Percentiles rank a stretch among this genome's conserved stretches.
phyloP scores from a whole-genome alignment of 1,139 yeast species.

The Sugiyamaella pinicola region DNA sequence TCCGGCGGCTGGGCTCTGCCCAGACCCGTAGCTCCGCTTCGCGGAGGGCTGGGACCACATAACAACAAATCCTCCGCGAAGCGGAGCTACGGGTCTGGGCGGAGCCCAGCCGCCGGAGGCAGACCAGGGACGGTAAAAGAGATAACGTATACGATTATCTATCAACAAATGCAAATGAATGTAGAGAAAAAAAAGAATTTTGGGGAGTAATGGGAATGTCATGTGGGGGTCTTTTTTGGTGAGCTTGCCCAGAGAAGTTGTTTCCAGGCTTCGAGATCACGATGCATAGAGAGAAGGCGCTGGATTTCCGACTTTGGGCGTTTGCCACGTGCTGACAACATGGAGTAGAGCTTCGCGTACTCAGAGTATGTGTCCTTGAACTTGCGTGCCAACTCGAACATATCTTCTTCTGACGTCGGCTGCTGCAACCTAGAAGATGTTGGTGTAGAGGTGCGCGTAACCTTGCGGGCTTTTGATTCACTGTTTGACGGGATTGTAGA shows the following conservation, averaged over 20 bases:
- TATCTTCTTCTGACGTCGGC: conserved; percentile 33
- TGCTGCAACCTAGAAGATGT: conserved; percentile 19
- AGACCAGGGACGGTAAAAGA: not conserved
- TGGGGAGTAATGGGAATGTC: not conserved
- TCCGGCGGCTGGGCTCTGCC: not conserved
- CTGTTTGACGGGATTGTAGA: conserved; percentile 18
- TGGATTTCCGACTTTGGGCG: conserved; percentile 40
- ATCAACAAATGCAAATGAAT: conserved; percentile 5
- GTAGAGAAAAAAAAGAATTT: conserved; percentile 2
- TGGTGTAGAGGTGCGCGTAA: conserved; percentile 21
- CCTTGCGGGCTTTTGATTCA: conserved; percentile 25
- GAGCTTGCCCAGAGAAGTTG: conserved; percentile 41
- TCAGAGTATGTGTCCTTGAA: conserved; percentile 43
- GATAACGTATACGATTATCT: not conserved
- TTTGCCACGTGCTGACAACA: conserved; percentile 31
- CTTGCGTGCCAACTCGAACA: conserved; percentile 43
- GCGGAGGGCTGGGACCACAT: not conserved
- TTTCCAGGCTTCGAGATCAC: conserved; percentile 45
- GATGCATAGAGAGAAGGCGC: conserved; percentile 42
- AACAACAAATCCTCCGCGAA: too few relatives aligned
- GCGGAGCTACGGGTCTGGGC: not conserved
- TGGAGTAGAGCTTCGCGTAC: conserved; percentile 41
- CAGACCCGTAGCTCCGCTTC: not conserved
- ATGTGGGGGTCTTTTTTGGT: conserved; percentile 19
- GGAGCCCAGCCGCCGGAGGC: not conserved